phyloP scores from a whole-genome alignment of 805 yeast species.

The Wickerhamiella australiensis region DNA sequence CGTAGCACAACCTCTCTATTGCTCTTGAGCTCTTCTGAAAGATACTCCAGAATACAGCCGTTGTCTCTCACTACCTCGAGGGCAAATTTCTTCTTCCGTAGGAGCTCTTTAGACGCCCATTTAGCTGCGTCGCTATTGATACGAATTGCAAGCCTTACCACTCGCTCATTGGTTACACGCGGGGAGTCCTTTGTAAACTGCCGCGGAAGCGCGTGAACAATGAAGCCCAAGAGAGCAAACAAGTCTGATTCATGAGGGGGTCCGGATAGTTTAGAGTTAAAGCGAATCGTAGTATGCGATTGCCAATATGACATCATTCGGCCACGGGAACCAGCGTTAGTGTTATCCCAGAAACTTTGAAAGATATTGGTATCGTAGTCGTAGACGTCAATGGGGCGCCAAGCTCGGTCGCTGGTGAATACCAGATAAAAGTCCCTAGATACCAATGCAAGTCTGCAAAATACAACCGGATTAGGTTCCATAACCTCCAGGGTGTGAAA shows the following conservation, averaged over 20 bases:
- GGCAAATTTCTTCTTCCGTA: not conserved
- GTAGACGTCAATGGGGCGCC: not conserved
- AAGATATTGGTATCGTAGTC: not conserved
- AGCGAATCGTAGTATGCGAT: not conserved
- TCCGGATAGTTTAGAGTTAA: not conserved
- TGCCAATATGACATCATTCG: not conserved
- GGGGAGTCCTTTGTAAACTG: no score
- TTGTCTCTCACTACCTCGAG: not conserved
- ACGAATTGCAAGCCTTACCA: not conserved
- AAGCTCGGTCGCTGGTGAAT: constrained; percentile 5
- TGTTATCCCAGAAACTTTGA: not conserved
- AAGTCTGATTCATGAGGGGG: not conserved
- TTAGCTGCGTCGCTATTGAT: not conserved
- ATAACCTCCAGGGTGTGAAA: not conserved
- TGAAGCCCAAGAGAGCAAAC: not conserved
- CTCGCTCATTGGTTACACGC: not conserved
- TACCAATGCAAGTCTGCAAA: not conserved
- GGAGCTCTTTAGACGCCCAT: not conserved
- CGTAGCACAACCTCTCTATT: not conserved
- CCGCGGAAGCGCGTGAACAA: not conserved
- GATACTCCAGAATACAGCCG: not conserved
- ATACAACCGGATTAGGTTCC: not conserved
- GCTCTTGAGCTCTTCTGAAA: not conserved
- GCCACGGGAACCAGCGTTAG: not conserved
- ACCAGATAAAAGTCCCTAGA: not conserved